Conservation (phyloP, 2,329 filamentous ascomycete species). For the Trichoderma endophyticum region DNA sequence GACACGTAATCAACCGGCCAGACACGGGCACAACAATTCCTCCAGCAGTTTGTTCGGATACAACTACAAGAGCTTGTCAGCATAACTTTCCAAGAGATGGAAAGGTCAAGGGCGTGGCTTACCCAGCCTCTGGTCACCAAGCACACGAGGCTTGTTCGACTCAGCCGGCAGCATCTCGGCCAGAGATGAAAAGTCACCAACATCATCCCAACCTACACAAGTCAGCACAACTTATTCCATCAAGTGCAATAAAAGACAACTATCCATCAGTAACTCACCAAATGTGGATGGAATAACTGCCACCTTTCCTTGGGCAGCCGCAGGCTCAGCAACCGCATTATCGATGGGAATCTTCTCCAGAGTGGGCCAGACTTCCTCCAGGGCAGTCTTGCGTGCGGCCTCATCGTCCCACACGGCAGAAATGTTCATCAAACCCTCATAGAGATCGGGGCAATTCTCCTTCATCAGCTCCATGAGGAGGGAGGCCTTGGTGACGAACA, state of each 20-base stretch:
- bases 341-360: conserved; percentile 29
- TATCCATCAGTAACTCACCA: conserved; percentile 16
- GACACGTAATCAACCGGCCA: conserved; percentile 27
- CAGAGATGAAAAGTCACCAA: conserved; percentile 29
- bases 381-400: conserved; percentile 21
- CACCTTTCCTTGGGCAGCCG: conserved; percentile 27
- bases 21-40: conserved; percentile 28
- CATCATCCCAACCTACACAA: conserved; percentile 27
- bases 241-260: not conserved
- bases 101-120: not conserved
- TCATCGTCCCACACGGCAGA: conserved; percentile 27
- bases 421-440: conserved; percentile 24
- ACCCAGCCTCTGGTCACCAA: conserved; percentile 26
- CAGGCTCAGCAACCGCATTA: conserved; percentile 29
- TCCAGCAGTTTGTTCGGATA: conserved; percentile 27
- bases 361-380: conserved; percentile 26
- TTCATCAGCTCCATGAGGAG: conserved; percentile 27
- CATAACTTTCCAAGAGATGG: fast-evolving
- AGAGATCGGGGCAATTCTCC: conserved; percentile 26
- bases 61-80: conserved; percentile 18
- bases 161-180: conserved; percentile 29
- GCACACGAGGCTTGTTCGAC: conserved; percentile 25
- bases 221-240: not conserved
- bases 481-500: conserved; percentile 29
- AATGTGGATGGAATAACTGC: conserved; percentile 29